Base-by-base conservation (phyloP, 768 basidiomycete species). In the Kwoniella dejecticola region DNA sequence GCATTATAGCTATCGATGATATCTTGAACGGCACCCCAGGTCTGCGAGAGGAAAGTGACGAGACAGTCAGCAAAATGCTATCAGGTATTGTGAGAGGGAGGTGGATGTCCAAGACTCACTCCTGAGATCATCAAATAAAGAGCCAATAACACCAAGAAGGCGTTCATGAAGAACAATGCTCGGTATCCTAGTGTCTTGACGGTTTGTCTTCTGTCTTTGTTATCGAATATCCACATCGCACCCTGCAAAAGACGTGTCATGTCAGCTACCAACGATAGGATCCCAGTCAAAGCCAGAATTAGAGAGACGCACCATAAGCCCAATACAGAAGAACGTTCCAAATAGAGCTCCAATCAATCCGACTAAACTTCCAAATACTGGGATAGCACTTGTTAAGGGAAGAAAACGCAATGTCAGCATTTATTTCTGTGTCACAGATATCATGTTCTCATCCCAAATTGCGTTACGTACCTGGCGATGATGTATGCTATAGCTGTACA, bases 351-450 rank as follows among this genome's bases (percentile, higher is more conserved):
- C 75, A 31, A 73, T 71, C 13, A 73, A 44, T 38, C 55, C 45
- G 12, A 72, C 62, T 13, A 77, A 66, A 42, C 62, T 52, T 19
- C 60, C 62, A 47, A 73, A 73, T 31, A 73, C 69, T n/a, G 75
- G 75, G 33, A 77, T 72, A 24, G 75, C 72, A 24, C 63, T 65
- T n/a, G n/a, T n/a, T n/a, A n/a, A n/a, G n/a, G n/a, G 24, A 62
- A 57, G 47, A 59, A 62, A 50, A 69, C 55, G 49, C 56, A 71
- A 11, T 62, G 21, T 46, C 42, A 56, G 41, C 54, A 3, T 10
- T 61, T 17, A 61, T 36, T 46, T 62, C 19, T 11, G 42, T 21
- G 6, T 6, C 42, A 23, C 10, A 6, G 45, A 24, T 24, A 47
- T 24, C 24, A 24, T 44, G 6, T 6, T 21, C 19, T 6, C 24